Base-by-base conservation (phyloP, 352 stramenopile species). In the Phytophthora constricta region DNA sequence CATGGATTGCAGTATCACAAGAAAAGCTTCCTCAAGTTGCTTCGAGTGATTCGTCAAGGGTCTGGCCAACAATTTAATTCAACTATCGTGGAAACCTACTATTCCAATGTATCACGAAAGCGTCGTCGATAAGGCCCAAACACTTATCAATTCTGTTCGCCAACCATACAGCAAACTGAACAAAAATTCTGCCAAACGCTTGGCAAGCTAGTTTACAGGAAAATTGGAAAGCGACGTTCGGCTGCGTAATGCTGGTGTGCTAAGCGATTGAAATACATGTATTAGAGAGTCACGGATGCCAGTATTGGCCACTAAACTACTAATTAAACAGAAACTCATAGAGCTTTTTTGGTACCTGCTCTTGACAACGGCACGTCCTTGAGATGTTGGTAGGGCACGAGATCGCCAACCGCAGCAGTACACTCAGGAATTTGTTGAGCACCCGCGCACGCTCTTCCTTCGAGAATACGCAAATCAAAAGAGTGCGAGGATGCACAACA, bases 11-110 rank as follows among this genome's bases (percentile, higher is more conserved):
- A 74, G 28, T 71, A 69, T n/a, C 57, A 75, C 22, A 72, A 81
- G 34, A 49, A 58, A 5, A 62, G 58, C 3, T 76, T 46, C 43
- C 49, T 68, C 13, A 47, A 58, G 37, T 37, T 76, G 5, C 53
- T 43, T 16, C 33, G 63, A 39, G 49, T 64, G 3, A n/a, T 25
- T 17, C 22, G n/a, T 19, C 43, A 46, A 52, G 45, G n/a, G 25
- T 4, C 26, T 14, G 31, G 33, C 2, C 28, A 67, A 5, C 13
- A 27, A 4, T 63, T 51, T 11, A 58, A 28, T 39, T 45, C 42
- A 17, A 77, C 80, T 3, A 54, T 73, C 13, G 70, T 84, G 19
- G 77, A 89, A 59, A 80, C 68, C 11, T 73, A 70, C 46, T 73
- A 62, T 65, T 2, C 80, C 80, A 22, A 63, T 80, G 31, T 72